phyloP scores from a whole-genome alignment of 2,329 filamentous ascomycete species.

The Furcasterigmium sp. region DNA sequence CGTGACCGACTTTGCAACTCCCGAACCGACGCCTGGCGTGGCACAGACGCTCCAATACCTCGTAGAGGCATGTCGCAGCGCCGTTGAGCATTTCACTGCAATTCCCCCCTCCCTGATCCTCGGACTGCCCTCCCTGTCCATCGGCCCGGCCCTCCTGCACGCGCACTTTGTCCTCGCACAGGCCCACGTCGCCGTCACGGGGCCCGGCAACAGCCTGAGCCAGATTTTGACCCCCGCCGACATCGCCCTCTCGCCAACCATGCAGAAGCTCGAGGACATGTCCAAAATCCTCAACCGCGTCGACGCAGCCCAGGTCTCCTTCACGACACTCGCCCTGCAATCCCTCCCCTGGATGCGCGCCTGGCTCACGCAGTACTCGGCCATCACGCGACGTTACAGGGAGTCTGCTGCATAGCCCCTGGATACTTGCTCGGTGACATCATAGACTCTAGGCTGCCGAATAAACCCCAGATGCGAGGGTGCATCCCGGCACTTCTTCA shows the following conservation, averaged over 20 bases:
- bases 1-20: conserved; percentile 8
- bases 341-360: not conserved
- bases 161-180: not conserved
- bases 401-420: not conserved
- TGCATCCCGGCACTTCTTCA: too few species aligned
- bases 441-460: too few species aligned
- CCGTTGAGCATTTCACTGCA: not conserved
- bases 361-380: not conserved
- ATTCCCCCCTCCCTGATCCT: not conserved
- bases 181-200: not conserved
- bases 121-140: not conserved
- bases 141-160: not conserved
- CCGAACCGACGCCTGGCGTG: not conserved
- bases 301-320: not conserved
- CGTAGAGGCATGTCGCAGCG: not conserved
- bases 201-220: not conserved
- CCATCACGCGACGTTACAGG: not conserved
- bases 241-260: not conserved
- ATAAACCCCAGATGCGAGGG: too few species aligned
- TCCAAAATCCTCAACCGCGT: not conserved
- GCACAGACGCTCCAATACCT: not conserved
- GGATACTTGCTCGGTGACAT: not conserved
- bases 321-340: not conserved
- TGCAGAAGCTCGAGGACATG: conserved; percentile 1
- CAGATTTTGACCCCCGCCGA: not conserved